A percentile compares a stretch with the other conserved stretches of the same genome.
Conservation (phyloP, 768 basidiomycete species). For the Russula sp. region DNA sequence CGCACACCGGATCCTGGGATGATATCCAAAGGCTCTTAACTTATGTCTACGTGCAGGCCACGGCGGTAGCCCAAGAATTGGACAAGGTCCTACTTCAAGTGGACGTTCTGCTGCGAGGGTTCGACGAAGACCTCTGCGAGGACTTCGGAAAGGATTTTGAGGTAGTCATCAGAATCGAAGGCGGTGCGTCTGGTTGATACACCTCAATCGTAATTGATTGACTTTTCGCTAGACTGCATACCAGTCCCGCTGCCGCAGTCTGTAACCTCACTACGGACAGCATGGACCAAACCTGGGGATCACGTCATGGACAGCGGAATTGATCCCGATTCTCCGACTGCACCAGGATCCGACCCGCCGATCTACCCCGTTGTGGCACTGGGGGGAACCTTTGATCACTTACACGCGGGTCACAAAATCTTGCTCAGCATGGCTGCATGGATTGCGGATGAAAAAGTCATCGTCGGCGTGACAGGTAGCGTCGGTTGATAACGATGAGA, state of each 20-base stretch:
- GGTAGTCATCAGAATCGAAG: constrained; percentile 31
- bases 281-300: constrained; percentile 27
- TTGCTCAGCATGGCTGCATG: constrained; percentile 89
- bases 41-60: constrained; percentile 83
- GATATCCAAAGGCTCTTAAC: constrained; percentile 75
- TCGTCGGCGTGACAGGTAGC: constrained; percentile 85
- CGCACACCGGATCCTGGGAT: constrained; percentile 56
- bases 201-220: not conserved
- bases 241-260: constrained; percentile 30
- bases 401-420: constrained; percentile 97
- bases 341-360: constrained; percentile 31
- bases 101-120: constrained; percentile 69
- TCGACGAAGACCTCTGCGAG: constrained; percentile 44
- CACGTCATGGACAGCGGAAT: constrained; percentile 17
- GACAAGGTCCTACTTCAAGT: constrained; percentile 73
- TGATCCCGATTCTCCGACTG: constrained; percentile 13
- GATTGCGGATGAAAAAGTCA: constrained; percentile 74
- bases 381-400: constrained; percentile 97
- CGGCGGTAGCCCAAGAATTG: constrained; percentile 62
- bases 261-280: constrained; percentile 23
- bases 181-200: constrained; percentile 29
- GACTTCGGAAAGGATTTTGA: constrained; percentile 42
- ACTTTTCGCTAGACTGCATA: constrained; percentile 26
- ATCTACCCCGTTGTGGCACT: constrained; percentile 70
- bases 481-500: constrained; percentile 1